Conservation (phyloP, 768 basidiomycete species). For the Suillus luteus region DNA sequence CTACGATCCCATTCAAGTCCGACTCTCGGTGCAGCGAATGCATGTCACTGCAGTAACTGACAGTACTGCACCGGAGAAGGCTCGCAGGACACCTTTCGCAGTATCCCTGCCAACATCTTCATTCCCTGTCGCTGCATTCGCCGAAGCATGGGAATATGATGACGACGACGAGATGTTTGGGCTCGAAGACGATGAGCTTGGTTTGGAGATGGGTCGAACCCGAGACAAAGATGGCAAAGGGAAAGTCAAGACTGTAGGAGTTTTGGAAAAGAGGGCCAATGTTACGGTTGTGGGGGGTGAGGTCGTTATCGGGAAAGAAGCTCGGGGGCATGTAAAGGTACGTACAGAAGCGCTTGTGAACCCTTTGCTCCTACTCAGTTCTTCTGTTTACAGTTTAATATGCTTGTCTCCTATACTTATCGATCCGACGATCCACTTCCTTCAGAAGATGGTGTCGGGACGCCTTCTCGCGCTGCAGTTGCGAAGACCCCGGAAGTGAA, state of each 20-base stretch:
- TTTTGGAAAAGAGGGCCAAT: conserved; percentile 89
- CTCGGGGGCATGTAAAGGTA: conserved; percentile 78
- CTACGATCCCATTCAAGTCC: conserved; percentile 92
- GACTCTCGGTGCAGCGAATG: conserved; percentile 77
- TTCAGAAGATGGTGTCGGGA: conserved; percentile 58
- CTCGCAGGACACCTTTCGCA: conserved; percentile 72
- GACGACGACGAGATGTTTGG: conserved; percentile 88
- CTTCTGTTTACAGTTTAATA: conserved; percentile 70
- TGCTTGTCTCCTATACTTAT: conserved; percentile 94
- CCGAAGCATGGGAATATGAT: conserved; percentile 98
- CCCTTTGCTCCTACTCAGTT: not conserved
- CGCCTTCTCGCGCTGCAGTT: conserved; percentile 42
- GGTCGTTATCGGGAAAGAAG: conserved; percentile 81
- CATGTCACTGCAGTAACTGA: conserved; percentile 49
- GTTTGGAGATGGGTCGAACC: conserved; percentile 38
- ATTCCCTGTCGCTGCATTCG: conserved; percentile 87
- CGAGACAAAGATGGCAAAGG: conserved; percentile 49
- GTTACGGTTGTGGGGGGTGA: conserved; percentile 88
- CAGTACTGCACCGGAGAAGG: conserved; percentile 49
- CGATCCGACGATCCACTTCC: conserved; percentile 82
- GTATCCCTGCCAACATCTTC: conserved; percentile 75
- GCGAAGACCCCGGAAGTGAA: conserved; percentile 70
- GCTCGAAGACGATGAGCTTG: conserved; percentile 41
- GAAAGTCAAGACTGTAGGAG: conserved; percentile 64
- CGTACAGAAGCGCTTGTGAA: conserved; percentile 24